Evolutionary conservation across 441 rosid genomes (phyloP), one percentile per base, ranked within the genome.

Genomic region (Euphorbia celastroides): DNA sequence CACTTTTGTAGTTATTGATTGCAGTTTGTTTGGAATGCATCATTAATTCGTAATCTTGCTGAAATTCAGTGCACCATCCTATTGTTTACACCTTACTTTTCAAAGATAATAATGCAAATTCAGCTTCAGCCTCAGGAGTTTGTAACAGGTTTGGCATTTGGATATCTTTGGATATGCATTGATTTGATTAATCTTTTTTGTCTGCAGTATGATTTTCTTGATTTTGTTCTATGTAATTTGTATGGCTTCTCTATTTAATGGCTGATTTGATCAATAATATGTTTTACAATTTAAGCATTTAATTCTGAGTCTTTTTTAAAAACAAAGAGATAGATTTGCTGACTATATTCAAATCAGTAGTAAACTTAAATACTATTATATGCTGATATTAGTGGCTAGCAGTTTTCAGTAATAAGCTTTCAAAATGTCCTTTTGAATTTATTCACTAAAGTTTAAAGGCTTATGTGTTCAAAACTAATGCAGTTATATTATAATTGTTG

Each of bases 121-220:
- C 90, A 82, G 71, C 95, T 91, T 72, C 95, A 85, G 67, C 97
- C 97, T 65, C 93, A 68, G 69, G 97, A 91, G 73, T 92, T 93
- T 81, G 87, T 93, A 36, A 89, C 97, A 79, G 99, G 99, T 93
- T 67, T 72, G 80, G 55, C 61, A 57, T 64, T 65, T 71, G 28
- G 58, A 50, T 14, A 32, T 63, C 54, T 44, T 56, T 58, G 51
- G 19, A 44, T 30, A 44, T 2, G 27, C 9, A 44, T 44, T 36
- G 6, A 30, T 57, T 57, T 42, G 10, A 44, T 27, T 16, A 38
- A 26, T 26, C 9, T 48, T 48, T 12, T 42, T 46, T 36, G 26
- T 63, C 27, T 3, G 26, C 57, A 28, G 62, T 27, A 27, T 41
- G 7, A 10, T 7, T 62, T 28, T 41, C 14, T 20, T 27, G 1